Evolutionary conservation across 306 rosid genomes (phyloP).

Genomic region (Quercus berberidifolia): DNA sequence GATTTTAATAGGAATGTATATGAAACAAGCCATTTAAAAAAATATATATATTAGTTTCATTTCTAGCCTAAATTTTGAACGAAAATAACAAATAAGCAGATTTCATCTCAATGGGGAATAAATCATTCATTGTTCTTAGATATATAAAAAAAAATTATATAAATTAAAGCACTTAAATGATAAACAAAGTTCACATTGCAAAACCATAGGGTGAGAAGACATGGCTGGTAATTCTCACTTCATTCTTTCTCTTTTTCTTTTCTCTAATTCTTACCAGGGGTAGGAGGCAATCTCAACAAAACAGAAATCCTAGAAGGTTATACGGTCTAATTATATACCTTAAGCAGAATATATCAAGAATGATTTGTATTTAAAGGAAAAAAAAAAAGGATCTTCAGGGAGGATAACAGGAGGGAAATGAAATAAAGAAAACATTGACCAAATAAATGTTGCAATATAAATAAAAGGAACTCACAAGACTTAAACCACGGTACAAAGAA

Average conservation of each 20-base stretch:
- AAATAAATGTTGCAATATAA: not conserved
- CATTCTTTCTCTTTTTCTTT: not conserved
- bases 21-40: not conserved
- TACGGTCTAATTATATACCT: not conserved
- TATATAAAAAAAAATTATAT: not conserved
- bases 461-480: slow-evolving; percentile 68
- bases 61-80: not conserved
- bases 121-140: not conserved
- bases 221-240: not conserved
- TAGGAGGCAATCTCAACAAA: not conserved
- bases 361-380: not conserved
- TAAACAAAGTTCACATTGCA: not conserved
- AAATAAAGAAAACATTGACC: slow-evolving; percentile 8
- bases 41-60: not conserved
- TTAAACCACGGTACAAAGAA: slow-evolving; percentile 91
- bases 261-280: not conserved
- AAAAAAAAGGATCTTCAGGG: not conserved
- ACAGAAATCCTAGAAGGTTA: not conserved
- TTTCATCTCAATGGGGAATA: not conserved
- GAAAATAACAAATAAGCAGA: not conserved
- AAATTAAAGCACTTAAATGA: not conserved
- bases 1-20: not conserved
- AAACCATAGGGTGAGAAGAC: not conserved
- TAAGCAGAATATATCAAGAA: not conserved
- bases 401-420: not conserved